These are phyloP conservation scores for Phytophthora macrochlamydospora DNA, from an alignment of 352 stramenopile species.

Conservation along the genomic window DNA sequence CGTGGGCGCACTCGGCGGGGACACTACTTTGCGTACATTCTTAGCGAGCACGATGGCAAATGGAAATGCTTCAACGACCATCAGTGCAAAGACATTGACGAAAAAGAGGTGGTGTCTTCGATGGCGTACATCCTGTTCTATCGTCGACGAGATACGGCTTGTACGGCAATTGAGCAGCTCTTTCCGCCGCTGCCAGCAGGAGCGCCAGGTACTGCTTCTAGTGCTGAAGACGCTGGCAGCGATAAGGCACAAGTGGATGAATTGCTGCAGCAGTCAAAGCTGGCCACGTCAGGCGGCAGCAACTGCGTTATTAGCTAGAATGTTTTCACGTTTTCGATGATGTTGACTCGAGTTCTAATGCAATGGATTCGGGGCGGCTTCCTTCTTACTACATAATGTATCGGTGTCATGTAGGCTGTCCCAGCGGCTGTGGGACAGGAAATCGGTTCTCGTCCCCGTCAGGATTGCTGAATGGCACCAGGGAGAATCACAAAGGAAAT, in stretches of 20 bases:
- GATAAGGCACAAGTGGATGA: slow-evolving; percentile 75
- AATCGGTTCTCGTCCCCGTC: too few species aligned
- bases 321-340: slow-evolving; percentile 2
- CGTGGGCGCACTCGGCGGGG: slow-evolving; percentile 94
- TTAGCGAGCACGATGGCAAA: slow-evolving; percentile 88
- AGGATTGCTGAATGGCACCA: too few species aligned
- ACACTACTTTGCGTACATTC: slow-evolving; percentile 94
- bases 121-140: slow-evolving; percentile 94
- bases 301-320: slow-evolving; percentile 66
- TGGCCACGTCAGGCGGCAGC: slow-evolving; percentile 43
- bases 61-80: slow-evolving; percentile 99
- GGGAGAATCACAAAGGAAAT: too few species aligned
- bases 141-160: slow-evolving; percentile 68
- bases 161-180: slow-evolving; percentile 71
- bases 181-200: slow-evolving; percentile 66
- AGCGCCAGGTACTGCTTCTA: slow-evolving; percentile 28
- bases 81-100: slow-evolving; percentile 88
- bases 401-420: too few species aligned
- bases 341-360: neutral
- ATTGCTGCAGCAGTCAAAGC: slow-evolving; percentile 69
- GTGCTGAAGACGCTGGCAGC: slow-evolving; percentile 37
- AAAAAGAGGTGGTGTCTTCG: slow-evolving; percentile 83
- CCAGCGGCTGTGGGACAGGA: too few species aligned
- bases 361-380: neutral
- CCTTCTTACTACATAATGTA: too few species aligned